Evolutionary conservation across 305 asterid genomes (phyloP).

Genomic region (Solanum hybrid): DNA sequence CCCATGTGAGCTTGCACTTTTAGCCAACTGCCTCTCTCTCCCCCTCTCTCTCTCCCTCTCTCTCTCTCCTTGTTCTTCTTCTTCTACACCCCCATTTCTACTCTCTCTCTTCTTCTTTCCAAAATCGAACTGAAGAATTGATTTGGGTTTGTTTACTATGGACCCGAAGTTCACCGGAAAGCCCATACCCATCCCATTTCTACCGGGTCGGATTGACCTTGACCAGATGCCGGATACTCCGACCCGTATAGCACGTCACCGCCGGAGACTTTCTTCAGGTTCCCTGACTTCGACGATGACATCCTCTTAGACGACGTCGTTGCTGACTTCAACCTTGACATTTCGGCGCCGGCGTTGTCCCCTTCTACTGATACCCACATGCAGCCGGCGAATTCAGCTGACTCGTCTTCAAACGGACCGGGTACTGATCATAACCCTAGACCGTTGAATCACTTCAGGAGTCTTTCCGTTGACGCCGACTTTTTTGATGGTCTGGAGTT

Average conservation of each 20-base stretch:
- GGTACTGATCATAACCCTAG: not conserved
- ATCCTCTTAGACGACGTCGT: conserved; percentile 61
- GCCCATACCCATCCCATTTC: conserved; percentile 29
- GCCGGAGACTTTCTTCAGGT: conserved; percentile 87
- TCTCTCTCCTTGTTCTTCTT: not conserved
- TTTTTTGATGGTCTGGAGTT: conserved; percentile 65
- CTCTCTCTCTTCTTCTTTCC: not conserved
- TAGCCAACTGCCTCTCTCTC: not conserved
- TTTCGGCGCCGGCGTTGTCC: conserved; percentile 27
- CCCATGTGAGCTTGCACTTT: not conserved
- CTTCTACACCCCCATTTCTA: not conserved
- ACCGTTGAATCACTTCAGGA: conserved; percentile 41
- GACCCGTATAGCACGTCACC: conserved; percentile 61
- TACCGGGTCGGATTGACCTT: conserved; percentile 37
- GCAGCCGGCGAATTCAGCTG: conserved; percentile 13
- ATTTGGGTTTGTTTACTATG: conserved; percentile 17
- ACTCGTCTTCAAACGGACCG: not conserved
- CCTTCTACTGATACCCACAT: conserved; percentile 12
- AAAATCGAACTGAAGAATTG: not conserved
- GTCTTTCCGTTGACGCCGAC: conserved; percentile 81
- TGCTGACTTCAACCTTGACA: conserved; percentile 35
- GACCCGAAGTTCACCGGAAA: conserved; percentile 51
- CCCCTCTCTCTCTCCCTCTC: too few relatives aligned
- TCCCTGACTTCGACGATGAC: conserved; percentile 70
- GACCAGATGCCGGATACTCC: conserved; percentile 79